Conservation (phyloP, 163 green algal genomes). For the Coccomyxa subellipsoidea region DNA sequence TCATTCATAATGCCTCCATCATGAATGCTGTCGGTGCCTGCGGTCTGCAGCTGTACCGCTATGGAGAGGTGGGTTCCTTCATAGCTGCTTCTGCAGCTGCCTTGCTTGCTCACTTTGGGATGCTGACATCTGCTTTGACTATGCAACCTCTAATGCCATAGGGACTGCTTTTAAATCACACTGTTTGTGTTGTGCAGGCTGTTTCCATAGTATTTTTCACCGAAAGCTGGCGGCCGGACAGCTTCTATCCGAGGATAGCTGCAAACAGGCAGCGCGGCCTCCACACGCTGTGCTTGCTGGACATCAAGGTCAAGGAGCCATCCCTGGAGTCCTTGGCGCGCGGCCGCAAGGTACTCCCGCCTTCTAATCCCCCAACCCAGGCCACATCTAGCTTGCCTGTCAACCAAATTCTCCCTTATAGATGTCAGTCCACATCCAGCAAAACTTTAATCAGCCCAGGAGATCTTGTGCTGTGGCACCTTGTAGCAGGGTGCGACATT, state of each 20-base stretch:
- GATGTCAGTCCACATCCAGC: too few relatives aligned
- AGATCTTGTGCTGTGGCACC: too few relatives aligned
- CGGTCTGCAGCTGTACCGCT: conserved; percentile 90
- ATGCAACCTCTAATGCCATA: too few relatives aligned
- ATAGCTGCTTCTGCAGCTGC: not conserved
- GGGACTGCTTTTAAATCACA: too few relatives aligned
- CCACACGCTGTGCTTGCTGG: conserved; percentile 95
- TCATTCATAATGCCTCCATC: conserved; percentile 98
- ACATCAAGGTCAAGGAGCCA: conserved; percentile 96
- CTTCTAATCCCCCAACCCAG: too few relatives aligned
- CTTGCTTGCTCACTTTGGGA: not conserved
- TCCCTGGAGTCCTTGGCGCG: conserved; percentile 78
- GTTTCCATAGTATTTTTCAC: conserved; percentile 98
- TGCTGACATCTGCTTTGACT: not conserved
- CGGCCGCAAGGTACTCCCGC: conserved; percentile 36
- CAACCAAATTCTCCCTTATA: too few relatives aligned
- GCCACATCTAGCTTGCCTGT: too few relatives aligned
- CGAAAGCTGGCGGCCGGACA: conserved; percentile 92
- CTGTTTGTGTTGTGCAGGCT: conserved; percentile 45
- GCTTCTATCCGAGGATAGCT: conserved; percentile 93
- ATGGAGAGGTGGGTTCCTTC: conserved; percentile 63
- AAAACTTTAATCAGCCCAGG: too few relatives aligned
- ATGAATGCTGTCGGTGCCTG: conserved; percentile 93
- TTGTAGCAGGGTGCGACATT: too few relatives aligned
- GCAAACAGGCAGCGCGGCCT: conserved; percentile 77